phyloP scores from a whole-genome alignment of 352 stramenopile species.

The Phytophthora aleatoria region DNA sequence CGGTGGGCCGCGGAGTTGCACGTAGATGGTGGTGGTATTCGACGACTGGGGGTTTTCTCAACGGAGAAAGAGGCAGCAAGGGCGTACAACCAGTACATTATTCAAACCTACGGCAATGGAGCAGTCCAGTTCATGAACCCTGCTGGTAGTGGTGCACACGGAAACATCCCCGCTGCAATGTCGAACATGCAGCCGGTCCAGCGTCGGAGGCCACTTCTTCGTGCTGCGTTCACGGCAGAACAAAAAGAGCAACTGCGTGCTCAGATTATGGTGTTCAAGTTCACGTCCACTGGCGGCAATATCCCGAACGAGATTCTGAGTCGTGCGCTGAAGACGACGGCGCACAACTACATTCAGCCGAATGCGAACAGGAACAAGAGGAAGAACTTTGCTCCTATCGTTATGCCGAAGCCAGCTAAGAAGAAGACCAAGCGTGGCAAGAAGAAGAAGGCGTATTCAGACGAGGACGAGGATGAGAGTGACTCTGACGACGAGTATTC shows the following conservation, averaged over 20 bases:
- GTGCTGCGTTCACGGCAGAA: conserved; percentile 75
- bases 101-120: conserved; percentile 81
- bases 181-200: conserved; percentile 64
- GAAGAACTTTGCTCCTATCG: conserved; percentile 68
- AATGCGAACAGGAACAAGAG: conserved; percentile 70
- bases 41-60: conserved; percentile 69
- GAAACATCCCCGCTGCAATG: conserved; percentile 53
- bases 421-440: conserved; percentile 65
- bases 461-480: conserved; percentile 83
- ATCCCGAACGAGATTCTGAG: conserved; percentile 81
- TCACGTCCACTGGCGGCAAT: conserved; percentile 75
- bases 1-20: conserved; percentile 86
- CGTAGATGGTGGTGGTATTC: conserved; percentile 81
- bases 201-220: conserved; percentile 47
- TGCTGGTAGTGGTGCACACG: conserved; percentile 43
- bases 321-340: conserved; percentile 71
- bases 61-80: conserved; percentile 81
- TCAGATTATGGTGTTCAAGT: conserved; percentile 93
- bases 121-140: conserved; percentile 89
- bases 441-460: conserved; percentile 71
- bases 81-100: conserved; percentile 88
- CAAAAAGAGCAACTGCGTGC: conserved; percentile 89
- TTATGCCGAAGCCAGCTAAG: conserved; percentile 66
- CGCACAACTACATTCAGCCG: conserved; percentile 61
- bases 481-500: conserved; percentile 63